Conservation (phyloP, 2,329 filamentous ascomycete genomes). For the Didymosphaeria variabile region DNA sequence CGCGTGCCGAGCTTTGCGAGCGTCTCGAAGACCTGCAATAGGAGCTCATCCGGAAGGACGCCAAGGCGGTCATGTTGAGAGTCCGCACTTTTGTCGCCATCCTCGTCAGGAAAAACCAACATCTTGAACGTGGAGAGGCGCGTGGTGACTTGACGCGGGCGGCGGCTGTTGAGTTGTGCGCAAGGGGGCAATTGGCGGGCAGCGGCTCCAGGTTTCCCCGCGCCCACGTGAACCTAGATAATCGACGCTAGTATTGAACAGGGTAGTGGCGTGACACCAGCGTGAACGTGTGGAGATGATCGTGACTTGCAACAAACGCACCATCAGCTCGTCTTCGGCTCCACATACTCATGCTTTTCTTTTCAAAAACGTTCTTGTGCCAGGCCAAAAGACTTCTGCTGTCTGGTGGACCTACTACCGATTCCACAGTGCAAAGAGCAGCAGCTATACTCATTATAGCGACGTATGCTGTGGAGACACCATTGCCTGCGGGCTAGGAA, state of each 20-base stretch:
- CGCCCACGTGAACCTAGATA: constrained; percentile 2
- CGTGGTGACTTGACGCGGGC: background rate
- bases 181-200: constrained; percentile 1
- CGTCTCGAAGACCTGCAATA: constrained; percentile 42
- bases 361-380: too few relatives aligned
- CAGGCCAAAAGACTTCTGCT: too few relatives aligned
- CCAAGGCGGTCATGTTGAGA: constrained; percentile 26
- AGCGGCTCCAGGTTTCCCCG: constrained; percentile 6
- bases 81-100: constrained; percentile 1
- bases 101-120: constrained; percentile 17
- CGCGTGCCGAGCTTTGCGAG: constrained; percentile 36
- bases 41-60: constrained; percentile 39
- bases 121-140: constrained; percentile 7
- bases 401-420: background rate
- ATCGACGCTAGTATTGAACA: background rate
- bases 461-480: too few relatives aligned
- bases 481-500: too few relatives aligned
- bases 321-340: background rate
- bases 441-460: background rate
- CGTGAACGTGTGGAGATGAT: background rate
- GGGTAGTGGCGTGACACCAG: background rate
- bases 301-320: background rate
- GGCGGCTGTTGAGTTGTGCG: background rate
- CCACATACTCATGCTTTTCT: background rate
- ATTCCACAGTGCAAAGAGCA: background rate